A percentile compares a stretch with the other conserved stretches of the same genome.
Conservation (phyloP, 2,329 filamentous ascomycete species). For the Stemphylium lycopersici region DNA sequence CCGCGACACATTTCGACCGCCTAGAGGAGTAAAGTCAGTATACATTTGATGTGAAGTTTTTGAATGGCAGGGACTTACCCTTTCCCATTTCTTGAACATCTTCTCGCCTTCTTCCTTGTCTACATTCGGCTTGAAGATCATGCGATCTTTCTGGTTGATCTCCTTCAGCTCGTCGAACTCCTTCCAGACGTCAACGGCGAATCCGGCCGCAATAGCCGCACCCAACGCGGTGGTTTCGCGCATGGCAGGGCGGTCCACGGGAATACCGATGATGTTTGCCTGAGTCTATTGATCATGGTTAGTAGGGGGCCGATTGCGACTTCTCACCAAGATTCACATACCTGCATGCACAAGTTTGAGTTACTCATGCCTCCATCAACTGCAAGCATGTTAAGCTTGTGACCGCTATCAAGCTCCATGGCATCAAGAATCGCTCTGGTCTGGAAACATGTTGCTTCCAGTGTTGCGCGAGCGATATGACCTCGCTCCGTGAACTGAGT, state of each 20-base stretch:
- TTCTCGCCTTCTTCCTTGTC: slow-evolving; percentile 62
- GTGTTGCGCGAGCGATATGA: slow-evolving; percentile 85
- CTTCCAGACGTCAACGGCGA: slow-evolving; percentile 80
- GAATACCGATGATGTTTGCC: slow-evolving; percentile 83
- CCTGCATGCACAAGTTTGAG: slow-evolving; percentile 85
- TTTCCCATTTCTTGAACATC: slow-evolving; percentile 75
- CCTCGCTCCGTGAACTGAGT: slow-evolving; percentile 84
- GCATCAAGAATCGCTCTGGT: slow-evolving; percentile 90
- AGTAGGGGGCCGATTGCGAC: slow-evolving; percentile 10
- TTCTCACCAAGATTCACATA: slow-evolving; percentile 27
- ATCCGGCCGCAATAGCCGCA: slow-evolving; percentile 86
- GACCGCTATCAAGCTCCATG: slow-evolving; percentile 85
- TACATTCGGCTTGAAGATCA: slow-evolving; percentile 72
- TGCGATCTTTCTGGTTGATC: slow-evolving; percentile 73
- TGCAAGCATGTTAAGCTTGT: slow-evolving; percentile 74
- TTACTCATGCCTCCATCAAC: slow-evolving; percentile 92
- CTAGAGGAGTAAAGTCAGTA: slow-evolving; percentile 14
- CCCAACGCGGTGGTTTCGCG: slow-evolving; percentile 88
- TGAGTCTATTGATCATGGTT: slow-evolving; percentile 63
- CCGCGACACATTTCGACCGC: slow-evolving; percentile 81
- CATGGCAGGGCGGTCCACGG: slow-evolving; percentile 84
- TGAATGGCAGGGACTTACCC: slow-evolving; percentile 40
- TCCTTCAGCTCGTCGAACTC: slow-evolving; percentile 74
- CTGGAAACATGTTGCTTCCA: slow-evolving; percentile 92
- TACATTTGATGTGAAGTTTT: neutral